phyloP scores from a whole-genome alignment of 129 eudicot species.

The Flaveria linearis region DNA sequence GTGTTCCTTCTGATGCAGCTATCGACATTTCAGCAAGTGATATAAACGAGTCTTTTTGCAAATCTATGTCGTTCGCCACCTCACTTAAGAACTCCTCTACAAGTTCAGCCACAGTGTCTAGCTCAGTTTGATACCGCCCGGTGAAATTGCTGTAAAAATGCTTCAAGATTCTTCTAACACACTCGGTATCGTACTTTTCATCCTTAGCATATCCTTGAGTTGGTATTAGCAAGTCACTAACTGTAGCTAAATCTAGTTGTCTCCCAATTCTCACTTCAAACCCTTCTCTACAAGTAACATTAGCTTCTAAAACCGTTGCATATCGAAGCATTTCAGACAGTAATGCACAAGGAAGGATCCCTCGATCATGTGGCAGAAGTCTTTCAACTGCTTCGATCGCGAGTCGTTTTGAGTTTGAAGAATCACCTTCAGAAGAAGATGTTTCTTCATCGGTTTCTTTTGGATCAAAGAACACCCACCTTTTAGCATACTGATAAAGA shows the following conservation, averaged over 20 bases:
- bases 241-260: constrained; percentile 12
- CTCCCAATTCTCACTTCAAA: constrained; percentile 14
- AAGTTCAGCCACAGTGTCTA: constrained; percentile 3
- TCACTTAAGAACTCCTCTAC: not conserved
- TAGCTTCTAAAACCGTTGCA: constrained; percentile 16
- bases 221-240: constrained; percentile 6
- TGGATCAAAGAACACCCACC: constrained; percentile 18
- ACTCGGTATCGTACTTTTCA: constrained; percentile 12
- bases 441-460: constrained; percentile 18
- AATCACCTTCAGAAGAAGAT: constrained; percentile 18
- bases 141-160: constrained; percentile 3
- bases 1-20: constrained; percentile 12
- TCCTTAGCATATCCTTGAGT: not conserved
- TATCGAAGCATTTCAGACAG: constrained; percentile 19
- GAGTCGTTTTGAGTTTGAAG: constrained; percentile 1
- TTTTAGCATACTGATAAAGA: constrained; percentile 19
- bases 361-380: constrained; percentile 10
- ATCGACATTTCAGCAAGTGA: constrained; percentile 14
- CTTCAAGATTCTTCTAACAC: constrained; percentile 23
- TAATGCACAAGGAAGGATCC: constrained; percentile 1
- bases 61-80: constrained; percentile 1
- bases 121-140: not conserved
- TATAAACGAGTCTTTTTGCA: constrained; percentile 9
- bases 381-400: constrained; percentile 14
- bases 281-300: constrained; percentile 5